Evolutionary conservation across 768 basidiomycete genomes (phyloP), one percentile per base, ranked within the genome.

Genomic region (Serendipita vermifera): DNA sequence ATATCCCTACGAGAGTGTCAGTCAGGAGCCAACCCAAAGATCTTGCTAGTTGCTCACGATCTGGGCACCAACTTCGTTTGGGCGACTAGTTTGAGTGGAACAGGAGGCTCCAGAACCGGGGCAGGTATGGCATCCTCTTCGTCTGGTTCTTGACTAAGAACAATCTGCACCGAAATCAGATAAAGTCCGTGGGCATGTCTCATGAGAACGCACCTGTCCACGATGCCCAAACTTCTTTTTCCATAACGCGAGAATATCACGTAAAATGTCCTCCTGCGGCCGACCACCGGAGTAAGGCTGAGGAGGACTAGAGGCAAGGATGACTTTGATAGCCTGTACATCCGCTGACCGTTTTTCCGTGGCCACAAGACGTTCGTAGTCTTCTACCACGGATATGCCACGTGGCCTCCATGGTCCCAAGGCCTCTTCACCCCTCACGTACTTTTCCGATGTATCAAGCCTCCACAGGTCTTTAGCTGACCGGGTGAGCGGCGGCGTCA

Each of bases 361-460:
- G 38, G 74, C 76, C 13, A 83, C 74, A n/a, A 90, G 70, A 57
- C 82, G 77, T 46, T 74, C 73, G 64, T 88, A 86, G 64, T 97
- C 94, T 61, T 94, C 83, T 26, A 99, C 84, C 7, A 91, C 82
- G 1, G 84, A 83, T 26, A 97, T 77, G 6, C 93, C 89, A 40
- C 93, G 78, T 39, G 93, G 82, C 62, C 81, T 85, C 93, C 94
- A 98, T 20, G 75, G 68, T 4, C 77, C 81, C 27, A 98, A 74
- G 3, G 75, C 68, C 63, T 97, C 93, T 66, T 98, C 93, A 5
- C 94, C 94, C 39, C 83, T 78, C 0, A 99, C 92, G 68, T 93
- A 97, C 67, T 91, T 93, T 69, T 88, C 86, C 27, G 87, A 82
- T 1, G 94, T 98, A 70, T 99, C 91, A 53, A 98, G 73, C 36